A percentile compares a stretch with the other conserved stretches of the same genome.
These are phyloP conservation scores for Pulveroboletus ravenelii DNA, from an alignment of 768 basidiomycete species.

Conservation along the genomic window DNA sequence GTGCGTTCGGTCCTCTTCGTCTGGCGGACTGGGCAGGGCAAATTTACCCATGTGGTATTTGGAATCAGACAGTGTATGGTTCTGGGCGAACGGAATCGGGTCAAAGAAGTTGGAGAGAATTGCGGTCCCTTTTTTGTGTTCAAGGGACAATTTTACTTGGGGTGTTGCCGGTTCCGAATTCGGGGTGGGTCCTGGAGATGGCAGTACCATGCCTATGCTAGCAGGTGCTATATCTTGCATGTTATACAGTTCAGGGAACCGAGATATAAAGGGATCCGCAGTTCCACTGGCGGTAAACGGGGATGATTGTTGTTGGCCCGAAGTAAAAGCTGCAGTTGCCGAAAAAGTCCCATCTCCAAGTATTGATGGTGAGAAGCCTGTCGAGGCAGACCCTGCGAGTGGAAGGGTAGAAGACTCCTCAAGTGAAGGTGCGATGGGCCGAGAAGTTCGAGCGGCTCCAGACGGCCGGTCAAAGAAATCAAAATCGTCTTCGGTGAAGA, in stretches of 20 bases:
- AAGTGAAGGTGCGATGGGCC: conserved; percentile 14
- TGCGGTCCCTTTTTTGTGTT: conserved; percentile 13
- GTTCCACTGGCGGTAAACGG: conserved; percentile 28
- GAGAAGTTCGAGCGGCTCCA: conserved; percentile 18
- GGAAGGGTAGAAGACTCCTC: conserved; percentile 26
- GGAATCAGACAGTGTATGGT: conserved; percentile 59
- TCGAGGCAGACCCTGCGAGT: conserved; percentile 31
- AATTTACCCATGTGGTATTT: conserved; percentile 79
- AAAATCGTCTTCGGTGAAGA: conserved; percentile 78
- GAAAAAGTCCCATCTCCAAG: conserved; percentile 29
- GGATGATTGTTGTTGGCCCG: conserved; percentile 27
- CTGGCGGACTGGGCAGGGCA: conserved; percentile 57
- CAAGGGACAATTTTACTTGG: conserved; percentile 42
- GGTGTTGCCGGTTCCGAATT: conserved; percentile 51
- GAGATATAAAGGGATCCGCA: conserved; percentile 19
- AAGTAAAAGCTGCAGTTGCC: conserved; percentile 14
- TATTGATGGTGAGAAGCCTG: conserved; percentile 32
- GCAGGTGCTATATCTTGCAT: conserved; percentile 26
- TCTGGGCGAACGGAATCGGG: conserved; percentile 67
- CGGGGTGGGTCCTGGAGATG: conserved; percentile 51
- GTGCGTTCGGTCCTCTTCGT: conserved; percentile 40
- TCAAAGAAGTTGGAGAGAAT: conserved; percentile 46
- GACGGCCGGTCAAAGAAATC: conserved; percentile 75
- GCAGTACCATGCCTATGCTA: conserved; percentile 41
- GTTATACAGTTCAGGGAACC: conserved; percentile 19